Base-by-base conservation (phyloP, 306 rosid genomes). In the Abrus pulchellus region DNA sequence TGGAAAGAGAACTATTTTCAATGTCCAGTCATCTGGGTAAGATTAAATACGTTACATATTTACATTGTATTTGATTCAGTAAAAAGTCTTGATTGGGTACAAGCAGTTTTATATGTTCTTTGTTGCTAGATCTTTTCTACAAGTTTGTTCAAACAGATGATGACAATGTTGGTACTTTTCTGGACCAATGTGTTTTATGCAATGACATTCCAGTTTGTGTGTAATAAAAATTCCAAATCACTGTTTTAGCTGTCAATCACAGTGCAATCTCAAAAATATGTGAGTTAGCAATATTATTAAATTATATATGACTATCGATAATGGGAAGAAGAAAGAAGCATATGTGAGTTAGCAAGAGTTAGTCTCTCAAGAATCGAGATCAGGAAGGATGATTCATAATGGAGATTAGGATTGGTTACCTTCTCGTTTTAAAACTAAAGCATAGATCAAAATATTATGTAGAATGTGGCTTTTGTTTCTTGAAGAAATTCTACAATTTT, bases 1-100 rank as follows among this genome's bases (percentile, higher is more conserved):
- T 43, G 99, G 99, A 68, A 90, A 83, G 87, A 87, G 90, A 72
- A 90, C 92, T 62, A 56, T 84, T 82, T 84, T 89, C 87, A 77
- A 83, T 68, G 76, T 85, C 44, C 55, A 72, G 44, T 70, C 89
- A 75, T 83, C 93, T 73, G 90, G 92, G 99, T 94, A 89, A 87
- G 95, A 79, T 83, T 74, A 57, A 48, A 48, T 53, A 36, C 65
- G 4, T 38, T 11, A 3, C 36, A 44, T 71, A 29, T 72, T 56
- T 33, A 63, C 56, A 14, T 72, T 33, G 12, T 33, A 38, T 55
- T 65, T 61, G 38, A 10, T 62, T 14, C 61, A 11, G 14, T 56
- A 54, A 70, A 29, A 84, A 50, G 28, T 79, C 69, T 57, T 78
- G 44, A 45, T 57, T 64, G 56, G 6, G 38, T 64, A 29, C 7